Evolutionary conservation across 768 basidiomycete species (phyloP).

Genomic region (Kwoniella sp.): DNA sequence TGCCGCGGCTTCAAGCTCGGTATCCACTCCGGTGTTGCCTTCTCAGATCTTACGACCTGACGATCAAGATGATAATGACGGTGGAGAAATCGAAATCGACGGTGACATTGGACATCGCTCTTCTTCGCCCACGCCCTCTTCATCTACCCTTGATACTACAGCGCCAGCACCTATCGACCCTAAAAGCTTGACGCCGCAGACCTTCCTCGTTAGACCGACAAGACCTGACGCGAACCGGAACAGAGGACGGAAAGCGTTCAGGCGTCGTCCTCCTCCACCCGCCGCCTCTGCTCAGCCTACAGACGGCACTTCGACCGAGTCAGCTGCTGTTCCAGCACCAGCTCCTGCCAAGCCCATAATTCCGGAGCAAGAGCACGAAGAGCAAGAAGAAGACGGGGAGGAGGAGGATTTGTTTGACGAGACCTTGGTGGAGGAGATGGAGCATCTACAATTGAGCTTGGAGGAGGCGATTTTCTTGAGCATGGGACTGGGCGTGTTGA

Average conservation of each 20-base stretch:
- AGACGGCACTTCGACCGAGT: background rate
- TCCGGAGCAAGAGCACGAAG: constrained; percentile 48
- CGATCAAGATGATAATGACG: constrained; percentile 11
- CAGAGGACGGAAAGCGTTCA: constrained; percentile 44
- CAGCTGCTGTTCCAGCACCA: background rate
- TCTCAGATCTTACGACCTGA: background rate
- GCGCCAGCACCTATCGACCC: constrained; percentile 28
- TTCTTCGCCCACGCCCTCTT: no score
- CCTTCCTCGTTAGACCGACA: constrained; percentile 53
- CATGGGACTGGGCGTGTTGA: constrained; percentile 81
- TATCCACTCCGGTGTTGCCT: constrained; percentile 8
- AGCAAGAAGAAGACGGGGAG: constrained; percentile 51
- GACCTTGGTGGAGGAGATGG: constrained; percentile 69
- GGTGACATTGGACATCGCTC: no score
- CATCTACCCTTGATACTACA: no score
- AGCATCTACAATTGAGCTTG: constrained; percentile 87
- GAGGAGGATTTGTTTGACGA: constrained; percentile 58
- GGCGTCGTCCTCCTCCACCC: constrained; percentile 21
- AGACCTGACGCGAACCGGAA: constrained; percentile 49
- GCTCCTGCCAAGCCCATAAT: background rate
- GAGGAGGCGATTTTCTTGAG: constrained; percentile 86
- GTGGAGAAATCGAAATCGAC: constrained; percentile 1
- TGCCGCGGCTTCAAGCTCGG: background rate
- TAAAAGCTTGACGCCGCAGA: constrained; percentile 49
- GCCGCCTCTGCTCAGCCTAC: background rate